Conservation (phyloP, 2,329 filamentous ascomycete species). For the Lasiodiplodia citricola region DNA sequence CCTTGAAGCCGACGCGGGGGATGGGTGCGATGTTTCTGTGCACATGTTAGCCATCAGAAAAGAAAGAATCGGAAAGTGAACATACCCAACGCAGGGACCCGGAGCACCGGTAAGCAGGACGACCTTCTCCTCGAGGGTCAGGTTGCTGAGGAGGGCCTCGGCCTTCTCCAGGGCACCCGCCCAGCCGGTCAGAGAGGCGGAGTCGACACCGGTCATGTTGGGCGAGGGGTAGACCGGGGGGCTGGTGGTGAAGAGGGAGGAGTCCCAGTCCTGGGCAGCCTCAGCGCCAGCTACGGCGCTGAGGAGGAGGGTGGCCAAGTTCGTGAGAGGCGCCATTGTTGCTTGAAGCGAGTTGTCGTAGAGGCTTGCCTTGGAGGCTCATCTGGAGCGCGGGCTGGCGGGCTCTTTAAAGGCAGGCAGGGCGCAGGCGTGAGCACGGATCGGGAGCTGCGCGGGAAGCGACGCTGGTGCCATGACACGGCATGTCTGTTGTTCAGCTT, state of each 20-base stretch:
- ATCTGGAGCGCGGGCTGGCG: background rate
- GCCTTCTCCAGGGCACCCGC: constrained; percentile 43
- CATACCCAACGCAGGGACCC: constrained; percentile 42
- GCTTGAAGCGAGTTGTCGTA: constrained; percentile 10
- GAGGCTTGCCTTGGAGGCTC: constrained; percentile 19
- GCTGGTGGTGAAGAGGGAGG: constrained; percentile 28
- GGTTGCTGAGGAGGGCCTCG: constrained; percentile 39
- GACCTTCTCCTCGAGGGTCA: constrained; percentile 48
- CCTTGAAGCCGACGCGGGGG: constrained; percentile 44
- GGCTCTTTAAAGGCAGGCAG: background rate
- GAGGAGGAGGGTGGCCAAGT: constrained; percentile 21
- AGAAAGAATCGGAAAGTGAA: background rate
- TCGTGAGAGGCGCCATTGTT: constrained; percentile 26
- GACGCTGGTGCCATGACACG: background rate
- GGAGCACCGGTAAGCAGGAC: constrained; percentile 45
- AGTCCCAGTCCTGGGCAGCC: constrained; percentile 27
- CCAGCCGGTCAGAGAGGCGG: constrained; percentile 35
- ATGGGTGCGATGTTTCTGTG: constrained; percentile 41
- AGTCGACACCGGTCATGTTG: constrained; percentile 25
- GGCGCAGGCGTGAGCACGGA: background rate
- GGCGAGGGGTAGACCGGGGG: constrained; percentile 29
- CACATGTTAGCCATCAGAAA: background rate
- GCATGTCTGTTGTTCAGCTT: background rate
- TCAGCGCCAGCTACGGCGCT: constrained; percentile 24
- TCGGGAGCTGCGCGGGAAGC: background rate